Percentiles rank a stretch among this genome's conserved stretches.
phyloP scores from a whole-genome alignment of 495 filamentous ascomycete genomes.

The Neurospora hispaniola region DNA sequence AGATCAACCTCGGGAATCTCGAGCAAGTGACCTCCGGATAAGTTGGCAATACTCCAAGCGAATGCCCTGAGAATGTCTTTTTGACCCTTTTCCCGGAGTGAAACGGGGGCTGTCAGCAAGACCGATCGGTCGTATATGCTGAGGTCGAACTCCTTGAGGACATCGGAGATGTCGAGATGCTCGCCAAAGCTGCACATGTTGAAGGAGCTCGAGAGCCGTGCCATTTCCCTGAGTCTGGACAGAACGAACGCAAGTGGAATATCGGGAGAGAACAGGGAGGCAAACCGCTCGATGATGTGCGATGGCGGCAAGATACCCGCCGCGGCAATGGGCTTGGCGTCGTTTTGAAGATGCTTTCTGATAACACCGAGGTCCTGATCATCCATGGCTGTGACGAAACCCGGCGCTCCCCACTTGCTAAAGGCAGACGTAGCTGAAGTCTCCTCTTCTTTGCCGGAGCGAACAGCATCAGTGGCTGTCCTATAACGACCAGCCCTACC shows the following conservation, averaged over 20 bases:
- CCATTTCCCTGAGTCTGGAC: conserved; percentile 55
- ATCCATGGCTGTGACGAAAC: conserved; percentile 75
- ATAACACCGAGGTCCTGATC: conserved; percentile 55
- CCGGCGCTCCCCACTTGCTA: conserved; percentile 33
- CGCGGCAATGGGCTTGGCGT: conserved; percentile 54
- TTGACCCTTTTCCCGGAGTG: conserved; percentile 26
- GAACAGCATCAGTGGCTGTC: conserved; percentile 46
- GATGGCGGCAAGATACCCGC: conserved; percentile 69
- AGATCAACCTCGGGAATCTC: conserved; percentile 55
- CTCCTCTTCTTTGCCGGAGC: conserved; percentile 3
- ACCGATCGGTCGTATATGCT: conserved; percentile 60
- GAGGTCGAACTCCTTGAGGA: conserved; percentile 56
- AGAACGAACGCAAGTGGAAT: conserved; percentile 73
- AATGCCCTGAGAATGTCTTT: conserved; percentile 42
- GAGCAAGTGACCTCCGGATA: conserved; percentile 50
- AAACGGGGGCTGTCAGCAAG: conserved; percentile 60
- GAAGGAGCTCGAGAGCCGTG: conserved; percentile 50
- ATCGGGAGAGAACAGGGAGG: conserved; percentile 62
- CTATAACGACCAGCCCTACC: conserved; percentile 87
- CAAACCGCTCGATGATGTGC: conserved; percentile 55
- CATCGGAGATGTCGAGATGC: conserved; percentile 52
- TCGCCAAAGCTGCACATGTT: conserved; percentile 55
- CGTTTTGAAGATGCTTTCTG: conserved; percentile 45
- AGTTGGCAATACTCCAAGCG: conserved; percentile 56
- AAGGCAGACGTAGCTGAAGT: conserved; percentile 29